Evolutionary conservation across 106 monocot genomes (phyloP), one percentile per base, ranked within the genome.

Genomic region (Acanthochlamys bracteata): DNA sequence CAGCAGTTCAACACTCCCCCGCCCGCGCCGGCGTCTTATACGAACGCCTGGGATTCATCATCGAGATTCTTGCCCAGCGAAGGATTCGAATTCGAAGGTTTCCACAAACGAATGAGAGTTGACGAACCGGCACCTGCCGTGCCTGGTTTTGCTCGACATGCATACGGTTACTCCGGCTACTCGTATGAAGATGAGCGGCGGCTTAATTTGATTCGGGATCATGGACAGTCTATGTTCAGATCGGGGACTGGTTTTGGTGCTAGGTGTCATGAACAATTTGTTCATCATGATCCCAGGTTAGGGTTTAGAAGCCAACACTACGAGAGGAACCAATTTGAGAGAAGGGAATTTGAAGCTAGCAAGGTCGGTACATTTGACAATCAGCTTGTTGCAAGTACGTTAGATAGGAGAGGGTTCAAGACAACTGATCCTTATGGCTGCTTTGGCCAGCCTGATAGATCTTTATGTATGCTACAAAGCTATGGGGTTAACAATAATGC

Each of bases 151-250:
- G 67, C 59, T 25, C 71, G 69, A 22, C 59, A 65, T 12, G 45
- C 21, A n/a, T 13, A 39, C 65, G 54, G 61, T 8, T 70, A 9
- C 13, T 7, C 10, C 7, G 13, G 13, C 43, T 45, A 45, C 19
- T 62, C 45, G 13, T n/a, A 17, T 4, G 88, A 93, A n/a, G 76
- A 85, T 11, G 80, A 84, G 60, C 74, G 89, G 59, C 71, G 78
- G 69, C 25, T 95, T 61, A 82, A 56, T 57, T 40, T 95, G 65
- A 86, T 86, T 24, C 70, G 86, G 27, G 69, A 80, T 59, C 86
- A 90, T 42, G 93, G 93, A 20, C 72, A 45, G 13, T 54, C 53
- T 14, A 46, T 46, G 45, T 8, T 14, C 45, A n/a, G 11, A 46
- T 14, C 45, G 14, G 45, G 45, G 45, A 46, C 14, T 46, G 45